Conservation (phyloP, 495 filamentous ascomycete species). For the Annulohypoxylon moriforme region DNA sequence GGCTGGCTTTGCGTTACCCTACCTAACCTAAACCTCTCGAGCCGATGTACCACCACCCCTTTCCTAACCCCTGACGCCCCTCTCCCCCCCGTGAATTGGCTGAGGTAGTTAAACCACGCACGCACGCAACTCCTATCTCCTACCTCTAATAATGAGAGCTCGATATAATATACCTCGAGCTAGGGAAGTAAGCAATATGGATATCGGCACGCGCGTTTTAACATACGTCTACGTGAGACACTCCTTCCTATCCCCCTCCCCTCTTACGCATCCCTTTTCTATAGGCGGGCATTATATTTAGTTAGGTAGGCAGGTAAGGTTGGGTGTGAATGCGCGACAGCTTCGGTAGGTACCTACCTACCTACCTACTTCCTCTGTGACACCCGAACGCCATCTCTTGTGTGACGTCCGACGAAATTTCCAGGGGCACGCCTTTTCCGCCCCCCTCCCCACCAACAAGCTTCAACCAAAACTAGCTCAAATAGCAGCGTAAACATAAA, state of each 20-base stretch:
- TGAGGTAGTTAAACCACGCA: neutral
- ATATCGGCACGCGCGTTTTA: neutral
- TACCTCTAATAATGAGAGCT: neutral
- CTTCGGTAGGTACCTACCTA: neutral
- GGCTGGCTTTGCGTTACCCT: neutral
- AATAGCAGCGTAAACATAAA: neutral
- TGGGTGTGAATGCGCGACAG: too few relatives aligned
- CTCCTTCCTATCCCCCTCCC: neutral
- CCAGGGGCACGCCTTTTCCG: neutral
- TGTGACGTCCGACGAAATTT: neutral
- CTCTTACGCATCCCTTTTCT: too few relatives aligned
- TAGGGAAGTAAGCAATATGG: neutral
- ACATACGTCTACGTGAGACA: neutral
- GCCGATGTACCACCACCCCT: neutral
- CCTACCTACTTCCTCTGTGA: neutral
- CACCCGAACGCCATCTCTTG: neutral
- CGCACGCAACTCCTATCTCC: neutral
- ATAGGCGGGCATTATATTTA: neutral
- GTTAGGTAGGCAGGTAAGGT: neutral
- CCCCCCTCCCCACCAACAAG: neutral
- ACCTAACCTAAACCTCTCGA: neutral
- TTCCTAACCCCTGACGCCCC: neutral
- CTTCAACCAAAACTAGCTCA: neutral
- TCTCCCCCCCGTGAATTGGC: neutral
- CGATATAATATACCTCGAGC: neutral